Base-by-base conservation (phyloP, 164 flowering plant genomes). In the Nymphaea thermarum region DNA sequence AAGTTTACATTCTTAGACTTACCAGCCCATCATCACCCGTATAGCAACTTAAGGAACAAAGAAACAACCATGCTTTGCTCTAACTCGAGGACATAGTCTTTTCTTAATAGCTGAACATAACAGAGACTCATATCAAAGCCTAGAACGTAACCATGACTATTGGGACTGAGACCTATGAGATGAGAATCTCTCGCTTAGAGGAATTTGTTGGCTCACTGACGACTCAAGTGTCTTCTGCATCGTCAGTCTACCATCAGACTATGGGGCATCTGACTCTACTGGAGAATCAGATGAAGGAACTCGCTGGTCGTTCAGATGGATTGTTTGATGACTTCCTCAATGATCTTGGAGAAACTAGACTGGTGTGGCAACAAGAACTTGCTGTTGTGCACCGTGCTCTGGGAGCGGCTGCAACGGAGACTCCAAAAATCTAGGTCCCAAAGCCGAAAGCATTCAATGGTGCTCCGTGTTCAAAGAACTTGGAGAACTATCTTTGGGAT, bases 401-500 rank as follows among this genome's bases (percentile, higher is more conserved):
- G 16, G 16, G 60, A 10, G 16, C 10, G 1, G 10, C 60, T 2
- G 2, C 60, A 55, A 1, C 1, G 10, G 60, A 55, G 60, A 10
- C 1, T 1, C 2, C 60, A 55, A 8, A 16, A 1, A 42, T 43
- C 0, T 62, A 67, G 42, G 67, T 72, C 4, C 70, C 63, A 16
- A 55, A 72, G 41, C 70, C 70, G 4, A 67, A 67, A 42, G 18
- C 71, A 1, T 63, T 67, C 36, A 4, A 6, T 64, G 67, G 67
- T 5, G 16, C 53, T n/a, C n/a, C 7, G 10, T 53, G 42, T 63
- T 66, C 62, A 10, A 67, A 72, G 25, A 67, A 51, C 25, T 43
- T 73, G 4, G 67, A 73, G 61, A 73, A 73, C 4, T 70, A 65
- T 60, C 4, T 73, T 0, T 57, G 70, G 64, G 57, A 73, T 43